Percentiles rank a stretch among this genome's conserved stretches.
phyloP scores from a whole-genome alignment of 495 filamentous ascomycete species.

The Trichoderma erinaceum region DNA sequence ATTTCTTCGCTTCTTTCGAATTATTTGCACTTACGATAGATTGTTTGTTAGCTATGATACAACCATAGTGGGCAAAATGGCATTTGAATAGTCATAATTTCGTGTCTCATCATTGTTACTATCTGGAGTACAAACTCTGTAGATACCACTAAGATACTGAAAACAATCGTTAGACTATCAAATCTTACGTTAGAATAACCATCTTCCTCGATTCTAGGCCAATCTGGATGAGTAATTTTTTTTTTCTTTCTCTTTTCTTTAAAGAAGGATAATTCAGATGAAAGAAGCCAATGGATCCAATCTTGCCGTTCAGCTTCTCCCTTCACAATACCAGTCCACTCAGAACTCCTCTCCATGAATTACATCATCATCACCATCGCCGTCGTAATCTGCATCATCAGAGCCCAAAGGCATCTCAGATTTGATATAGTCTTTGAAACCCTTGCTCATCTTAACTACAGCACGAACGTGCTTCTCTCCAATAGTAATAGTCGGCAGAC shows the following conservation, averaged over 20 bases:
- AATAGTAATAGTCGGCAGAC: conserved; percentile 25
- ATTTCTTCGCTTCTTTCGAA: too few species aligned
- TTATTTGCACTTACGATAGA: too few species aligned
- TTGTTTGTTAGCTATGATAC: background rate
- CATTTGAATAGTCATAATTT: background rate
- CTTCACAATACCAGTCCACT: background rate
- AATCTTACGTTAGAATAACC: background rate
- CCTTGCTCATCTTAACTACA: conserved; percentile 35
- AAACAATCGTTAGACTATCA: background rate
- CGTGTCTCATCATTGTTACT: background rate
- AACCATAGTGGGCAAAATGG: background rate
- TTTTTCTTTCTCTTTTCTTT: too few species aligned
- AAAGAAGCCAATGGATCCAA: too few species aligned
- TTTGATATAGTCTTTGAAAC: conserved; percentile 30
- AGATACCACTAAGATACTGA: background rate
- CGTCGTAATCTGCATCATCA: conserved; percentile 19
- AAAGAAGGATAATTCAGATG: too few species aligned
- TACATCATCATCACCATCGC: conserved; percentile 18
- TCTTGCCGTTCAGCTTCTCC: background rate
- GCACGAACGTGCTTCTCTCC: conserved; percentile 31
- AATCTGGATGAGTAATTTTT: too few species aligned
- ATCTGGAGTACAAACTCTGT: background rate
- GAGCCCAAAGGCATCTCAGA: background rate
- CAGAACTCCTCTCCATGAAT: conserved; percentile 20
- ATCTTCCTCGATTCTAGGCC: too few species aligned